Base-by-base conservation (phyloP, 1,284 basidiomycete genomes). In the Malassezia caprae region DNA sequence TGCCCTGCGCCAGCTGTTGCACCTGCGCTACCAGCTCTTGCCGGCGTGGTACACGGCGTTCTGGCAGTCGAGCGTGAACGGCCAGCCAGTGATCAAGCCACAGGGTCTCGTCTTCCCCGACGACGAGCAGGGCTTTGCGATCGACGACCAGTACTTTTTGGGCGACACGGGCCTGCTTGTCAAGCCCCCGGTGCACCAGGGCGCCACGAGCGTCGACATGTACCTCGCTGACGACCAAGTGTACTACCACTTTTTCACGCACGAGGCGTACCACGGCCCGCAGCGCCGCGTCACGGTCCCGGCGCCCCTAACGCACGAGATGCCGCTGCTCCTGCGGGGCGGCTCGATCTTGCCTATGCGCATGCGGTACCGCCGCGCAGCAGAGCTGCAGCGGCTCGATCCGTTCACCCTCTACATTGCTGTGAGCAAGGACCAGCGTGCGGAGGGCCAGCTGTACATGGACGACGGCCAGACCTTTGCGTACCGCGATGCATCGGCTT, bases 41-140 rank as follows among this genome's bases (percentile, higher is more conserved):
- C 89, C 90, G 0, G 80, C 90, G 15, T 96, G 93, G 91, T 98
- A 98, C 76, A 96, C 89, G 19, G 88, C 89, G 1, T 96, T 98
- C 83, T 70, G 71, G 57, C 63, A 72, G 32, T 61, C 63, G n/a
- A 56, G 59, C 17, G 62, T 58, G 8, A 64, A 52, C 15, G 72
- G 72, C 7, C 39, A 68, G 56, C 72, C 72, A 1, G 64, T 74
- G 31, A 51, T 73, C 42, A 60, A 64, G 51, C 93, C 93, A 19
- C 93, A 99, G 76, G 96, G 89, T 69, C 82, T 93, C 50, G 80
- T 86, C 69, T 91, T 93, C 83, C 93, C 93, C 1, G 78, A 86
- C 53, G 90, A 98, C 72, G 79, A 82, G 57, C 78, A 77, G 47
- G 93, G 91, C 5, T 94, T 90, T 67, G 80, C 81, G 0, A 80